Evolutionary conservation across 371 early-diverging fungal species (phyloP), one percentile per base, ranked within the genome.

Genomic region (Paraphysoderma sedebokerense): DNA sequence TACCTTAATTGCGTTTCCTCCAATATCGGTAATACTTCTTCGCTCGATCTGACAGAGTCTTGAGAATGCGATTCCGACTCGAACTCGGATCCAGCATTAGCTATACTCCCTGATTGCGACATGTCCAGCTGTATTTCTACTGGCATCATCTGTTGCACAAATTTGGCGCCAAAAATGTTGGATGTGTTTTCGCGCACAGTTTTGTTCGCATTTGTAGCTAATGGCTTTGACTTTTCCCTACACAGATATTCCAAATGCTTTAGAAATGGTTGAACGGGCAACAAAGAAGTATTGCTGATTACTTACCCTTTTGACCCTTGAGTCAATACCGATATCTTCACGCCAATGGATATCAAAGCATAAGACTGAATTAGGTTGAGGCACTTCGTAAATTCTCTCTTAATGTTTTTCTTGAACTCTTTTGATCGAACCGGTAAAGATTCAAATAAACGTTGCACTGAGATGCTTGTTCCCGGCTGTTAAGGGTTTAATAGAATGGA

Each of bases 361-460:
- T 92, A 97, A 3, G 81, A 78, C 58, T 98, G 88, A 20, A 95
- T 50, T n/a, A 87, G 54, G 2, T 71, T 69, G 20, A 95, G 54
- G 26, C 87, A 77, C 46, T 83, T 81, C 1, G 68, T 58, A 49
- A 77, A 85, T 56, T 97, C 90, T 36, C 74, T 61, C 42, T 81
- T 81, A 39, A 79, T 63, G 51, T 88, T 86, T 40, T 77, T 77
- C 49, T 79, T 78, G 53, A 90, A 81, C 49, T 93, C 93, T 31
- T 68, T 68, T 34, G 66, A 62, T n/a, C 99, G 75, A 2, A 99
- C 92, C 3, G 98, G 98, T 57, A 89, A 67, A 5, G 72, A 58
- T 13, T 80, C 70, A 61, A 98, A 98, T 27, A 98, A 54, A 20
- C 80, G 70, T 11, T 56, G 50, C 30, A 98, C 53, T 20, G 62